These are phyloP conservation scores for Paulownia fortunei DNA, from an alignment of 257 asterid genomes.

Conservation along the genomic window DNA sequence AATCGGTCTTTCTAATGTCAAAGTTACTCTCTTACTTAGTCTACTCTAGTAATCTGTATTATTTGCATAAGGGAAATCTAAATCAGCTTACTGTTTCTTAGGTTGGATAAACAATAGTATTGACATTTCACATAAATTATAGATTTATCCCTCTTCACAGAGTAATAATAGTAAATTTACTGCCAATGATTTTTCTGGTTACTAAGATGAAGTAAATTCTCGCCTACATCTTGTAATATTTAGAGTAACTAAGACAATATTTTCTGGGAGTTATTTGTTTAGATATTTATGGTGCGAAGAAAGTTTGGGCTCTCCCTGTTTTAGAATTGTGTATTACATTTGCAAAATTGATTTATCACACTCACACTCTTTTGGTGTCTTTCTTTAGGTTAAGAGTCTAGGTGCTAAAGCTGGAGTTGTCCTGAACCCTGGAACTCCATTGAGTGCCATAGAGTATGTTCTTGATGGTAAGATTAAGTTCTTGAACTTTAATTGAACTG, in stretches of 20 bases:
- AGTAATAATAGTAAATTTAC: not conserved
- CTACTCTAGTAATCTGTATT: not conserved
- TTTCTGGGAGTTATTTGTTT: not conserved
- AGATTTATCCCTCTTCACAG: not conserved
- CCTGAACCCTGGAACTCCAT: slow-evolving; percentile 92
- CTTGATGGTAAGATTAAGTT: slow-evolving; percentile 77
- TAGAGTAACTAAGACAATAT: slow-evolving; percentile 1
- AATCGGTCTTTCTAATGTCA: not conserved
- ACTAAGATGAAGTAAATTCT: not conserved
- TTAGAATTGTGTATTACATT: not conserved
- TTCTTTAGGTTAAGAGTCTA: slow-evolving; percentile 71
- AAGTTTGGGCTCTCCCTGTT: not conserved
- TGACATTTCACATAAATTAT: not conserved
- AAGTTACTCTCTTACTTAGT: not conserved
- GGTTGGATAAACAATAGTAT: not conserved
- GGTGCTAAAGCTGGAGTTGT: slow-evolving; percentile 99
- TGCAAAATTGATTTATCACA: not conserved
- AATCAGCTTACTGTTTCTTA: not conserved
- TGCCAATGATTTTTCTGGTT: not conserved
- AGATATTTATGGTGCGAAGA: not conserved
- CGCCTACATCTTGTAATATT: not conserved
- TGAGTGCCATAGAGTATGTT: slow-evolving; percentile 84
- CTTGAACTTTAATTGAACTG: not conserved
- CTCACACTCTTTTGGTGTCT: slow-evolving; percentile 24
- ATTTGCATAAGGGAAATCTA: not conserved